Evolutionary conservation across 2,329 filamentous ascomycete species (phyloP).

Genomic region (Mycosphaerella sp.): DNA sequence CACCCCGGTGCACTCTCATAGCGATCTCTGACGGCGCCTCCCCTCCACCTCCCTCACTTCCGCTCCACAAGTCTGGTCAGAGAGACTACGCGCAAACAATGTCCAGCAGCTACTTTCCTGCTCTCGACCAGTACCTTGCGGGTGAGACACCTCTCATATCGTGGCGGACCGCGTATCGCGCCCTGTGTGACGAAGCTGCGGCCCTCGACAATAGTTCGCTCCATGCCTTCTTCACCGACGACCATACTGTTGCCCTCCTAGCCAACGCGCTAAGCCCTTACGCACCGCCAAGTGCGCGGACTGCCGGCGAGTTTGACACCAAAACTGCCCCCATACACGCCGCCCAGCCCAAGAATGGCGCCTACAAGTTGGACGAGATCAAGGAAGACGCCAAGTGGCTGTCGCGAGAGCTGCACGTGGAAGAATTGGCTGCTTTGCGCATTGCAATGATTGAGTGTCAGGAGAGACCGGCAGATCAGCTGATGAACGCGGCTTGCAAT

Average conservation of each 20-base stretch:
- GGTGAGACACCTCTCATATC: slow-evolving; percentile 73
- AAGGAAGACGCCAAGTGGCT: slow-evolving; percentile 85
- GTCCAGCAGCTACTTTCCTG: slow-evolving; percentile 53
- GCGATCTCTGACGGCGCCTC: neutral
- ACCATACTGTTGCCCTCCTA: slow-evolving; percentile 61
- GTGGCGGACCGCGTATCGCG: slow-evolving; percentile 52
- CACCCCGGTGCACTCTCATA: neutral
- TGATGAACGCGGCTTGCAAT: slow-evolving; percentile 46
- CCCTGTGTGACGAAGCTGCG: slow-evolving; percentile 49
- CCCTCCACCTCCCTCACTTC: neutral
- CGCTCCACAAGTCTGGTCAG: neutral
- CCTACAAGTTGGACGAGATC: slow-evolving; percentile 68
- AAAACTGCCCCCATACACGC: slow-evolving; percentile 83
- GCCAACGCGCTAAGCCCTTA: slow-evolving; percentile 64
- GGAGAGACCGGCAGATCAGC: slow-evolving; percentile 63
- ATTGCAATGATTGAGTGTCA: slow-evolving; percentile 80
- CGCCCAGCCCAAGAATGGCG: slow-evolving; percentile 58
- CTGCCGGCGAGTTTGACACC: slow-evolving; percentile 62
- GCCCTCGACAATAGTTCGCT: slow-evolving; percentile 46
- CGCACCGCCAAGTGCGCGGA: slow-evolving; percentile 46
- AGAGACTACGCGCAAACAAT: neutral
- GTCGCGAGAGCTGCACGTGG: slow-evolving; percentile 67
- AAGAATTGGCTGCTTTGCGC: slow-evolving; percentile 74
- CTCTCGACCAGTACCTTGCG: slow-evolving; percentile 76
- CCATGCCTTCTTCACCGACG: slow-evolving; percentile 63